A percentile compares a stretch with the other conserved stretches of the same genome.
phyloP scores from a whole-genome alignment of 1,284 basidiomycete genomes.

The Trichosporon sp. region DNA sequence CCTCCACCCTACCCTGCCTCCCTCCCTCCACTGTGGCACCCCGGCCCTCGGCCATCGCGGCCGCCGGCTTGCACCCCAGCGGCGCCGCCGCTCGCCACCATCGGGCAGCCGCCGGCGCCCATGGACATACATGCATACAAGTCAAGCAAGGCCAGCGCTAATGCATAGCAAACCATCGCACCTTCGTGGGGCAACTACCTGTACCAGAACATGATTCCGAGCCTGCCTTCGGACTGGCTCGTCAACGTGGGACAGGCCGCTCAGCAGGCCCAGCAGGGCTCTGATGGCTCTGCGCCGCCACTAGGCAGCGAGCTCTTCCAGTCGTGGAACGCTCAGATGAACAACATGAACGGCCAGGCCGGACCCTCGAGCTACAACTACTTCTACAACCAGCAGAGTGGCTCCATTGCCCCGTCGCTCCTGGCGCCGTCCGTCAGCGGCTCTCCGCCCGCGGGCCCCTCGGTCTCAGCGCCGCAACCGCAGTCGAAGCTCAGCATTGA shows the following conservation, averaged over 20 bases:
- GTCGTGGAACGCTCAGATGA: slow-evolving; percentile 10
- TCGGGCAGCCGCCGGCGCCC: not conserved
- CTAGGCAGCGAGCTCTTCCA: slow-evolving; percentile 19
- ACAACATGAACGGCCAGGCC: slow-evolving; percentile 8
- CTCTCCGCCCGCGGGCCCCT: not conserved
- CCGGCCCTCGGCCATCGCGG: not conserved
- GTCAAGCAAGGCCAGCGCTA: not conserved
- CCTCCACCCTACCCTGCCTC: not conserved
- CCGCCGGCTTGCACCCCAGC: not conserved
- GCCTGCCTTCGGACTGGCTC: slow-evolving; percentile 25
- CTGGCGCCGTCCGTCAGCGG: slow-evolving; percentile 12
- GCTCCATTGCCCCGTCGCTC: slow-evolving; percentile 32
- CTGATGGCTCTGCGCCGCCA: slow-evolving; percentile 7
- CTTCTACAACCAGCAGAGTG: slow-evolving; percentile 13
- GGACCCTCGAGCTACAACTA: slow-evolving; percentile 17
- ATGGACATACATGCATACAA: not conserved
- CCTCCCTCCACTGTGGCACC: not conserved
- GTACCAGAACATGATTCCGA: slow-evolving; percentile 39
- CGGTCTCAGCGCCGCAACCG: slow-evolving; percentile 10
- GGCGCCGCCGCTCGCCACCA: not conserved
- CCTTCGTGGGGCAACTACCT: slow-evolving; percentile 43
- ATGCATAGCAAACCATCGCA: slow-evolving; percentile 17
- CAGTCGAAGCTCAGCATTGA: slow-evolving; percentile 24
- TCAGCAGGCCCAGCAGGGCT: not conserved
- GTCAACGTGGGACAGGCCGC: slow-evolving; percentile 14